Conservation (phyloP, 169 alveolate genomes). For the Plasmodium inui region DNA sequence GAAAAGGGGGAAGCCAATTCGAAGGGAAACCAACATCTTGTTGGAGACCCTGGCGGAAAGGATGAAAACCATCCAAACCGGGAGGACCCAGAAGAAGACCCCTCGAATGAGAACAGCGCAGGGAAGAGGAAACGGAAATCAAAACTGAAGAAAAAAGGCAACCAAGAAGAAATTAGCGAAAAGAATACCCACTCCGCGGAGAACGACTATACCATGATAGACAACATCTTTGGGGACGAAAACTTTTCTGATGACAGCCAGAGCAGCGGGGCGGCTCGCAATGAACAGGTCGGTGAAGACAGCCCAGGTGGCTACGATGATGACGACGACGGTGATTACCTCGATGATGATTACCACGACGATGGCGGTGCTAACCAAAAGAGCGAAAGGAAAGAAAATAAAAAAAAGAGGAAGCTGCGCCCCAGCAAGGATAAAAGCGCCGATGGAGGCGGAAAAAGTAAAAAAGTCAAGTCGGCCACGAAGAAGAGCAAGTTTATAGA, state of each 20-base stretch:
- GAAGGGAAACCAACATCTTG: neutral
- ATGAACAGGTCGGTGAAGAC: neutral
- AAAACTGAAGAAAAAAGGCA: neutral
- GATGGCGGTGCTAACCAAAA: neutral
- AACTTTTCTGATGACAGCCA: constrained; percentile 10
- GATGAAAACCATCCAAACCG: neutral
- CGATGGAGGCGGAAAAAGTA: neutral
- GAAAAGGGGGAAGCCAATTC: neutral
- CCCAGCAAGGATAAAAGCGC: neutral
- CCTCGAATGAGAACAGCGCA: neutral
- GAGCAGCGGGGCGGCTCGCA: neutral
- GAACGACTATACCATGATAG: neutral
- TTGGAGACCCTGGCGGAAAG: neutral
- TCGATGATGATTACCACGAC: neutral
- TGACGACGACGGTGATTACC: neutral
- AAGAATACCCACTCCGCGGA: neutral
- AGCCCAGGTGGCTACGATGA: neutral
- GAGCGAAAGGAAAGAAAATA: neutral
- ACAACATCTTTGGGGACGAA: constrained; percentile 11
- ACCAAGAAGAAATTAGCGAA: neutral
- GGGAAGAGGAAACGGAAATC: constrained; percentile 4
- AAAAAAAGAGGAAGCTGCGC: neutral
- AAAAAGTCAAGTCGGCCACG: neutral
- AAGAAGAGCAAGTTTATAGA: neutral
- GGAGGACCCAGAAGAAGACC: neutral